Percentiles rank a stretch among this genome's conserved stretches.
These are phyloP conservation scores for Colletotrichum abscissum DNA, from an alignment of 2,329 filamentous ascomycete species.

Conservation along the genomic window DNA sequence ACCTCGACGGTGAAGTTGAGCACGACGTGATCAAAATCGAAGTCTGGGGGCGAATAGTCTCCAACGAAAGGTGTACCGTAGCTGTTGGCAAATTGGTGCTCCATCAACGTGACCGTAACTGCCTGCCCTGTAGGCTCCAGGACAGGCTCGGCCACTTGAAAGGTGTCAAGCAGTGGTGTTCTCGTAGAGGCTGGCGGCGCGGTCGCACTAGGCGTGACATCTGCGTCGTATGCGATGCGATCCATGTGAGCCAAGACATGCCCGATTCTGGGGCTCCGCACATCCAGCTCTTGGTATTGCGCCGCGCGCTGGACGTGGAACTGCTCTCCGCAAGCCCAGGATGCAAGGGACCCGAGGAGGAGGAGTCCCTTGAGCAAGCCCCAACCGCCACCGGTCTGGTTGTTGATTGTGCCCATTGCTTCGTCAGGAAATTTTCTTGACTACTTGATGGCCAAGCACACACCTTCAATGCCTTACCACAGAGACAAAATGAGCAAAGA, in stretches of 20 bases:
- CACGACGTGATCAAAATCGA: constrained; percentile 79
- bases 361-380: background rate
- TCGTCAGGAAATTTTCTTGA: too few relatives aligned
- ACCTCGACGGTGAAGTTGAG: constrained; percentile 83
- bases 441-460: background rate
- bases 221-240: constrained; percentile 16
- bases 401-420: background rate
- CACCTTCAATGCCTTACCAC: background rate
- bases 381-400: background rate
- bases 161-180: constrained; percentile 63
- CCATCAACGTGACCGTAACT: constrained; percentile 68
- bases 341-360: background rate
- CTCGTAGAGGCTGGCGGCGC: background rate
- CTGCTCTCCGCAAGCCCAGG: background rate
- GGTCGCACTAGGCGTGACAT: background rate
- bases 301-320: constrained; percentile 11
- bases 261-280: background rate
- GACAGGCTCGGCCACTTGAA: constrained; percentile 77
- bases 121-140: constrained; percentile 47
- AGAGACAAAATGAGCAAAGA: background rate
- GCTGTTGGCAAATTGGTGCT: constrained; percentile 76
- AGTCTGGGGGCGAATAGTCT: constrained; percentile 72
- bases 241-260: constrained; percentile 8
- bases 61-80: constrained; percentile 80
- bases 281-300: background rate